These are phyloP conservation scores for Stagonosporopsis vannaccii DNA, from an alignment of 2,329 filamentous ascomycete genomes.

Conservation along the genomic window DNA sequence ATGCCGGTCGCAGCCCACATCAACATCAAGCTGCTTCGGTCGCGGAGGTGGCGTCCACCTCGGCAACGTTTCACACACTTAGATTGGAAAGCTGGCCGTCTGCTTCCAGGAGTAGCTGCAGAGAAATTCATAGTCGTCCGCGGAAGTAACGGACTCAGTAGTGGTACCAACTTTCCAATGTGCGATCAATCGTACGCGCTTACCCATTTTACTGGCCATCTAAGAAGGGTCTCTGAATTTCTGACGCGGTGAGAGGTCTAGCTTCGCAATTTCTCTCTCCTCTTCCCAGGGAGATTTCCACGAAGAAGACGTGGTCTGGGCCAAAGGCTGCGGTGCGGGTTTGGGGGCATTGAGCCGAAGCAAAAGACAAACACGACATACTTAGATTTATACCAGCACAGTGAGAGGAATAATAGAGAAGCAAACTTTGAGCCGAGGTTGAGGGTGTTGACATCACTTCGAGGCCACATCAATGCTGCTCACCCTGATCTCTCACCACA, in stretches of 20 bases:
- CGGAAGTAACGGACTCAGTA: neutral
- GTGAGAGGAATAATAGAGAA: too few relatives aligned
- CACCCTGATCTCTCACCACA: too few relatives aligned
- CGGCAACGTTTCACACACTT: conserved; percentile 6
- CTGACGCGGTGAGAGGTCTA: neutral
- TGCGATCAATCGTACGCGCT: conserved; percentile 4
- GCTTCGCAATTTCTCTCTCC: too few relatives aligned
- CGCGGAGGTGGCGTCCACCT: neutral
- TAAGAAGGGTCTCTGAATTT: conserved; percentile 10
- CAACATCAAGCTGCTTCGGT: neutral
- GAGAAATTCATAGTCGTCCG: conserved; percentile 2
- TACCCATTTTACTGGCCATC: conserved; percentile 1
- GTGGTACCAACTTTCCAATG: conserved; percentile 1
- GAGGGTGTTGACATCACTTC: too few relatives aligned
- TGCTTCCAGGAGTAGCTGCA: conserved; percentile 18
- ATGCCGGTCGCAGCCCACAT: conserved; percentile 2
- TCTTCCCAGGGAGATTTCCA: too few relatives aligned
- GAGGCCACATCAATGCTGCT: too few relatives aligned
- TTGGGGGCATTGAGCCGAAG: too few relatives aligned
- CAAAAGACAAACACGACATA: too few relatives aligned
- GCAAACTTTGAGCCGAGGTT: too few relatives aligned
- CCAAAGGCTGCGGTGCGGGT: too few relatives aligned
- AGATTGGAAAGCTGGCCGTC: neutral
- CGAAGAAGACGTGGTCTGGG: too few relatives aligned
- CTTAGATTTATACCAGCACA: too few relatives aligned